Conservation (phyloP, 164 flowering plant genomes). For the Paratinospora sagittata region DNA sequence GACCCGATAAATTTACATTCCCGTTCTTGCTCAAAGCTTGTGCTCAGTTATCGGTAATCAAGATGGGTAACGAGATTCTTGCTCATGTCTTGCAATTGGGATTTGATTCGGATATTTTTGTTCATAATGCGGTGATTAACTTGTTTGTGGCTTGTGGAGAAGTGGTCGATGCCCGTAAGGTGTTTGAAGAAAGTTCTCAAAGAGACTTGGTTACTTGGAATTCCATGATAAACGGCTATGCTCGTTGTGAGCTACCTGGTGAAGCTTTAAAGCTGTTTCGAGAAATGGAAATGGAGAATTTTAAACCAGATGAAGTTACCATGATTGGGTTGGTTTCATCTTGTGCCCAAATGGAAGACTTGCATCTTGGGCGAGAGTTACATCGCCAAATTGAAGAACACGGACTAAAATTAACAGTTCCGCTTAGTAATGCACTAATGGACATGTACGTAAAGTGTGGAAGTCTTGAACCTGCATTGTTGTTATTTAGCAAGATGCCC, state of each 20-base stretch:
- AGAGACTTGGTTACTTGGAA: slow-evolving; percentile 22
- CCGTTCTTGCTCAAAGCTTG: slow-evolving; percentile 13
- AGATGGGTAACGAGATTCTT: slow-evolving; percentile 2
- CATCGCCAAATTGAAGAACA: slow-evolving; percentile 32
- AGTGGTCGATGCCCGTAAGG: slow-evolving; percentile 28
- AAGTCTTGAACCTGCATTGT: slow-evolving; percentile 34
- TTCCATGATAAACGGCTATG: slow-evolving; percentile 35
- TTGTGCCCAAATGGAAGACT: slow-evolving; percentile 12
- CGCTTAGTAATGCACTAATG: slow-evolving; percentile 47
- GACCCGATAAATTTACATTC: slow-evolving; percentile 8
- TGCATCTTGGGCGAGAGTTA: slow-evolving; percentile 18
- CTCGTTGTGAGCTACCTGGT: slow-evolving; percentile 28
- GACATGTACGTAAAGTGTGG: slow-evolving; percentile 31
- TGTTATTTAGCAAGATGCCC: slow-evolving; percentile 41
- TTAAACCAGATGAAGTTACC: slow-evolving; percentile 11
- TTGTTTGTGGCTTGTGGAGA: slow-evolving; percentile 39
- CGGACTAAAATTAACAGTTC: slow-evolving; percentile 30
- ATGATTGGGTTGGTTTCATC: slow-evolving; percentile 14
- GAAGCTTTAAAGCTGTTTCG: slow-evolving; percentile 41
- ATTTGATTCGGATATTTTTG: slow-evolving; percentile 34
- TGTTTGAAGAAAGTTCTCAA: slow-evolving; percentile 52
- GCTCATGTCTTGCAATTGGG: slow-evolving; percentile 31
- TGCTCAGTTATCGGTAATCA: background rate
- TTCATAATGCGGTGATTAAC: slow-evolving; percentile 38
- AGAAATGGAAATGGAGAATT: slow-evolving; percentile 32